Evolutionary conservation across 2,329 filamentous ascomycete genomes (phyloP).

Genomic region (Exophiala calicioides): DNA sequence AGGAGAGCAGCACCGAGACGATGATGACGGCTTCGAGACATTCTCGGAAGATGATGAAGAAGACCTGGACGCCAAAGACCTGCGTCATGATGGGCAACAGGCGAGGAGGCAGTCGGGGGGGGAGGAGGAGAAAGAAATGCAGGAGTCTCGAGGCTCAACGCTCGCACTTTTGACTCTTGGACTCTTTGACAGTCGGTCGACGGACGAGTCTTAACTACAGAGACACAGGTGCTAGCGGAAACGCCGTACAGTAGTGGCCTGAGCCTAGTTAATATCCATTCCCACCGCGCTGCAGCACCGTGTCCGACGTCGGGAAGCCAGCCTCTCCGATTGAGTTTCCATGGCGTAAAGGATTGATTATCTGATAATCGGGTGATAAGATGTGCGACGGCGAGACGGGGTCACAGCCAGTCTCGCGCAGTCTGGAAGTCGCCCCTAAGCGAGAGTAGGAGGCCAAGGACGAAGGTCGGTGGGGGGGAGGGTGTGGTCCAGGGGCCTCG

Average conservation of each 20-base stretch:
- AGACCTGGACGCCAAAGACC: slow-evolving; percentile 78
- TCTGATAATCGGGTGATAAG: slow-evolving; percentile 17
- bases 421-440: no score
- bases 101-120: slow-evolving; percentile 38
- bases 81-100: slow-evolving; percentile 58
- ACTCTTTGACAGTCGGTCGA: no score
- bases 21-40: slow-evolving; percentile 80
- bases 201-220: no score
- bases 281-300: no score
- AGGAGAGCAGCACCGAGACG: slow-evolving; percentile 80
- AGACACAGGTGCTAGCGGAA: no score
- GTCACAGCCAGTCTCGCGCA: background rate
- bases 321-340: background rate
- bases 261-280: no score
- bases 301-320: slow-evolving; percentile 2
- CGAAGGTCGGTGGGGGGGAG: no score
- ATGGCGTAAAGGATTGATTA: slow-evolving; percentile 11
- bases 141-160: no score
- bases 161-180: no score
- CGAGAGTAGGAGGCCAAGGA: no score
- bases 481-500: no score
- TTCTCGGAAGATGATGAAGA: slow-evolving; percentile 89
- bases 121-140: background rate
- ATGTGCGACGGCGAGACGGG: slow-evolving; percentile 9
- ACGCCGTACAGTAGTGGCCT: no score